Evolutionary conservation across 163 green algal genomes (phyloP), one percentile per base, ranked within the genome.

Genomic region (Chlamydomonas reinhardtii): DNA sequence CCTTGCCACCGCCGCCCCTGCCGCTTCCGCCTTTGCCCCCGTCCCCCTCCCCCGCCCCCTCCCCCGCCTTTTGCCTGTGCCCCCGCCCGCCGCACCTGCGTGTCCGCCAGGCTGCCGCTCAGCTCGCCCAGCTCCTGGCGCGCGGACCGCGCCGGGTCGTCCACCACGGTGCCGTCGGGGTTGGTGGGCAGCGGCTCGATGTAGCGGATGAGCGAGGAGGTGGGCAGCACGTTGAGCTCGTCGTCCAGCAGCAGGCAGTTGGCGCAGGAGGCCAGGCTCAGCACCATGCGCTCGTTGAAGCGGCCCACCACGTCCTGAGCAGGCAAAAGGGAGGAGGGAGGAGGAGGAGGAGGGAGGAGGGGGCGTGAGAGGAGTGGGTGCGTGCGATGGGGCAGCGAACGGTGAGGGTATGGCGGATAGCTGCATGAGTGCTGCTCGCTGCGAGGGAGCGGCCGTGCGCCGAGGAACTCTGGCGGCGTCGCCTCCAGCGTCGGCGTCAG

Each of bases 211-310:
- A 95, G 91, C 39, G 74, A 91, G 84, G 91, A 96, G 29, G 96
- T 97, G 22, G 97, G 97, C 90, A 99, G 94, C 62, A 99, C 95
- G 92, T 99, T 99, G 75, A 99, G 94, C 93, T 99, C 98, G 86
- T 99, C 98, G 75, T 99, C 97, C 93, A 99, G 97, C 32, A 99
- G 89, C 34, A 99, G 92, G 93, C 94, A 98, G 85, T 93, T 93
- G 8, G 91, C 89, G 88, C 91, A 97, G 81, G 84, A 92, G 27
- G 97, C 96, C 74, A 99, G 93, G 0, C 93, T 97, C 73, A 99
- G 94, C 82, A 99, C 97, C 85, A 99, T 91, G 17, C 98, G 95
- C 94, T 99, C 98, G 89, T 99, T 99, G 94, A 99, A 99, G 35
- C 97, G 93, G n/a, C 92, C 95, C 82, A 89, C 92, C 27, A 98